A percentile compares a stretch with the other conserved stretches of the same genome.
Evolutionary conservation across 2,329 filamentous ascomycete species (phyloP).

Genomic region (Colletotrichum plurivorum): DNA sequence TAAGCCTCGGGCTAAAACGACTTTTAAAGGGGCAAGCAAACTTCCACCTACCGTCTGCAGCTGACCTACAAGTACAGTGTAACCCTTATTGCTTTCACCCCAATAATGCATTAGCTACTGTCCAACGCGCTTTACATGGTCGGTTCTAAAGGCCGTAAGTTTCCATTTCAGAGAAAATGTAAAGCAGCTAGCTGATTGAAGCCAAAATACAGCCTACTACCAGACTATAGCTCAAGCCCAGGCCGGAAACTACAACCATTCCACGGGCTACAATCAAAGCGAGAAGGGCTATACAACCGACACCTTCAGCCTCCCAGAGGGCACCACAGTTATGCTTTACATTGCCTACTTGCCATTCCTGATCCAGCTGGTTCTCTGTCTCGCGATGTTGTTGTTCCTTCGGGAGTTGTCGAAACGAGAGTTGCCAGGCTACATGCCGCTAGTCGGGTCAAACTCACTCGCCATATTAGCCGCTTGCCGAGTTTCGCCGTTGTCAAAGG

Average conservation of each 20-base stretch:
- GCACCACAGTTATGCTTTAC: background rate
- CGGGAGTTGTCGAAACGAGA: background rate
- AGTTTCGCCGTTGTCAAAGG: background rate
- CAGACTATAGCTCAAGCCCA: no score
- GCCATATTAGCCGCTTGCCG: background rate
- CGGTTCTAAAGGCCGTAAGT: background rate
- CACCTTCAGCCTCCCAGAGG: background rate
- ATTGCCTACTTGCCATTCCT: background rate
- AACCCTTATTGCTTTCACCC: background rate
- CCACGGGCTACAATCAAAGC: no score
- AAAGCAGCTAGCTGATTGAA: no score
- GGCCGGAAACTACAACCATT: no score
- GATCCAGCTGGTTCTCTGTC: background rate
- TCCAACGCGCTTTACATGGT: background rate
- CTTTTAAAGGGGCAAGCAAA: background rate
- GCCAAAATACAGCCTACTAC: background rate
- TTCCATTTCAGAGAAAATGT: no score
- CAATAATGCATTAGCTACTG: background rate
- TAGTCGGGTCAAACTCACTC: background rate
- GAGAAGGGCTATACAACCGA: background rate
- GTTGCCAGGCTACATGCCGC: background rate
- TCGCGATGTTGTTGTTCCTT: background rate
- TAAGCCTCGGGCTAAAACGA: no score
- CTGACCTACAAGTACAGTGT: background rate
- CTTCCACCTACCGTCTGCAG: background rate